Conservation (phyloP, 78 protist genomes). For the Dictyostelium firmibasis region DNA sequence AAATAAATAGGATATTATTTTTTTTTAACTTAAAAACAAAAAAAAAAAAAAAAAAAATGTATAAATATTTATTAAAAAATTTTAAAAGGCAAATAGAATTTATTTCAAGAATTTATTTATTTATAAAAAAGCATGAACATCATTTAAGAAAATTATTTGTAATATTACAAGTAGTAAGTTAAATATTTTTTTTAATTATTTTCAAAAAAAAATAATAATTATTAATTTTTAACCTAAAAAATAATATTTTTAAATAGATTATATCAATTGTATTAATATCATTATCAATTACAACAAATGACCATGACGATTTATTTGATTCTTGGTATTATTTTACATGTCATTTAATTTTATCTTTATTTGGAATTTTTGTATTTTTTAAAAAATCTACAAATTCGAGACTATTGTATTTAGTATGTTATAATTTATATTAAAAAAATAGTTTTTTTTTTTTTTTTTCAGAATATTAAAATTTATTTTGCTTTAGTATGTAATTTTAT, state of each 20-base stretch:
- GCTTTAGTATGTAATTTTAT: neutral
- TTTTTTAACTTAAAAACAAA: neutral
- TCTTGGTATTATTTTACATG: neutral
- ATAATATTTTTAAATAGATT: neutral
- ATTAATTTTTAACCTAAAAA: too few relatives aligned
- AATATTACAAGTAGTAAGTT: neutral
- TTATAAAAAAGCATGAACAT: neutral
- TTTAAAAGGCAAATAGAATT: neutral
- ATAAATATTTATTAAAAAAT: neutral
- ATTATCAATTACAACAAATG: neutral
- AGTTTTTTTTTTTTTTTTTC: too few relatives aligned
- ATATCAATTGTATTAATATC: neutral
- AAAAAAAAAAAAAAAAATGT: neutral
- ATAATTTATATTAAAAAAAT: neutral
- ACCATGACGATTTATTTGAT: neutral
- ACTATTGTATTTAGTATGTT: neutral
- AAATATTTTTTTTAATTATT: too few relatives aligned
- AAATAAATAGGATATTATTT: too few relatives aligned
- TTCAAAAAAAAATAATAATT: too few relatives aligned
- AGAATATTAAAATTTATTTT: too few relatives aligned
- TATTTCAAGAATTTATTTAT: neutral
- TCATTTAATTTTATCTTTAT: neutral
- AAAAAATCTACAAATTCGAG: neutral
- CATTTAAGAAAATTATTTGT: conserved; percentile 1
- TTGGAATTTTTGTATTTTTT: neutral